These are phyloP conservation scores for Euphrasia confusa DNA, from an alignment of 257 asterid species.

Conservation along the genomic window DNA sequence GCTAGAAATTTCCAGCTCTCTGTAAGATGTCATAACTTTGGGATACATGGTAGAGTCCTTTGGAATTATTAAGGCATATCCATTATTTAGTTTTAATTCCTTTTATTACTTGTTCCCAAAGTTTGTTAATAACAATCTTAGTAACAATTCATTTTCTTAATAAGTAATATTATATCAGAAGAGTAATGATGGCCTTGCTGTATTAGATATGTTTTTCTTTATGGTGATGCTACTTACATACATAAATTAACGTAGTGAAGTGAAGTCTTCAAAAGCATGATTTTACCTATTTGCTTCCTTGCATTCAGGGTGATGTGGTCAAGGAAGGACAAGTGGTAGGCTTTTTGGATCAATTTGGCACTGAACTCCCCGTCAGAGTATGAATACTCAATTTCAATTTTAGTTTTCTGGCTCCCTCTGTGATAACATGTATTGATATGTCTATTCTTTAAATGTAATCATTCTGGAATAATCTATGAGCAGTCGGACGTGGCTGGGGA, in stretches of 20 bases:
- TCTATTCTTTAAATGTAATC: not conserved
- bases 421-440: constrained; percentile 15
- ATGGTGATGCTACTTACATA: constrained; percentile 30
- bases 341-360: constrained; percentile 65
- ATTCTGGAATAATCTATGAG: constrained; percentile 23
- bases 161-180: not conserved
- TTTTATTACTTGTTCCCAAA: not conserved
- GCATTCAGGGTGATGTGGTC: constrained; percentile 65
- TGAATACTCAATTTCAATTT: constrained; percentile 26
- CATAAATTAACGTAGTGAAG: constrained; percentile 1
- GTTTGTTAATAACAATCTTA: not conserved
- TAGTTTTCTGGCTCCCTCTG: constrained; percentile 9
- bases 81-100: not conserved
- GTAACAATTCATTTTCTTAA: no score
- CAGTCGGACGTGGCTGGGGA: constrained; percentile 91
- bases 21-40: not conserved
- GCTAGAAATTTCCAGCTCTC: not conserved
- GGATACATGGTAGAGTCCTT: not conserved
- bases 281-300: constrained; percentile 18
- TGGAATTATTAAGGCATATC: not conserved
- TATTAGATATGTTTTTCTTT: not conserved
- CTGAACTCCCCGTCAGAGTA: constrained; percentile 64
- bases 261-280: constrained; percentile 7
- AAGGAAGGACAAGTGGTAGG: constrained; percentile 85
- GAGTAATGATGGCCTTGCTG: not conserved